These are phyloP conservation scores for Nakazawaea siamensis DNA, from an alignment of 805 yeast species.

Conservation along the genomic window DNA sequence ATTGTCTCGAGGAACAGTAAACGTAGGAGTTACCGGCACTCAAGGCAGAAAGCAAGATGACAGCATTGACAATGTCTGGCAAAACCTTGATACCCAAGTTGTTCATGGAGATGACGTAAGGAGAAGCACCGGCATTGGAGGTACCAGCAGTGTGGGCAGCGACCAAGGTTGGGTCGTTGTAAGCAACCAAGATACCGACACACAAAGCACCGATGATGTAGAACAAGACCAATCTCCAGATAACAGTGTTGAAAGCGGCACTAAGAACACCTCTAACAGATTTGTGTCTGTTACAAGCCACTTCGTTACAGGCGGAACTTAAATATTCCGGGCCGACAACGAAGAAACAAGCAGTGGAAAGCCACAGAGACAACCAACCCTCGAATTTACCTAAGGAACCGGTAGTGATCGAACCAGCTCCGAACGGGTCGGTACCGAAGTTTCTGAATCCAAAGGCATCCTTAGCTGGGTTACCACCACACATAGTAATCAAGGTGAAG, in stretches of 20 bases:
- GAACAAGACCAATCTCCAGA: constrained; percentile 34
- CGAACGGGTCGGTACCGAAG: constrained; percentile 33
- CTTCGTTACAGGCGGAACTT: constrained; percentile 36
- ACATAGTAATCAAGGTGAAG: constrained; percentile 45
- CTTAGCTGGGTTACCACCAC: constrained; percentile 46
- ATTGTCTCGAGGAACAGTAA: constrained; percentile 52
- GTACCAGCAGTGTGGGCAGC: constrained; percentile 45
- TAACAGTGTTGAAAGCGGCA: constrained; percentile 32
- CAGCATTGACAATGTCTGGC: constrained; percentile 71
- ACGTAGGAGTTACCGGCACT: constrained; percentile 78
- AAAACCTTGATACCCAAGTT: constrained; percentile 52
- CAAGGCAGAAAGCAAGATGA: constrained; percentile 62
- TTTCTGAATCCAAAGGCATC: constrained; percentile 43
- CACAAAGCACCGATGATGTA: constrained; percentile 35
- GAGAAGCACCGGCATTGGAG: constrained; percentile 70
- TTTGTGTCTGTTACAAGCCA: constrained; percentile 15
- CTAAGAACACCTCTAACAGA: constrained; percentile 33
- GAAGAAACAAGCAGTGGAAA: constrained; percentile 29
- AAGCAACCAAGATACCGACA: constrained; percentile 30
- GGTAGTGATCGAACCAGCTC: constrained; percentile 27
- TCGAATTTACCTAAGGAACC: constrained; percentile 32
- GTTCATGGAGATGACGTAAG: constrained; percentile 73
- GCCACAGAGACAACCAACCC: constrained; percentile 30
- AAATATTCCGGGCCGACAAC: constrained; percentile 37
- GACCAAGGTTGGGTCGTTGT: constrained; percentile 23